Percentiles rank a stretch among this genome's conserved stretches.
These are phyloP conservation scores for Exophiala bonariae DNA, from an alignment of 2,329 filamentous ascomycete species.

Conservation along the genomic window DNA sequence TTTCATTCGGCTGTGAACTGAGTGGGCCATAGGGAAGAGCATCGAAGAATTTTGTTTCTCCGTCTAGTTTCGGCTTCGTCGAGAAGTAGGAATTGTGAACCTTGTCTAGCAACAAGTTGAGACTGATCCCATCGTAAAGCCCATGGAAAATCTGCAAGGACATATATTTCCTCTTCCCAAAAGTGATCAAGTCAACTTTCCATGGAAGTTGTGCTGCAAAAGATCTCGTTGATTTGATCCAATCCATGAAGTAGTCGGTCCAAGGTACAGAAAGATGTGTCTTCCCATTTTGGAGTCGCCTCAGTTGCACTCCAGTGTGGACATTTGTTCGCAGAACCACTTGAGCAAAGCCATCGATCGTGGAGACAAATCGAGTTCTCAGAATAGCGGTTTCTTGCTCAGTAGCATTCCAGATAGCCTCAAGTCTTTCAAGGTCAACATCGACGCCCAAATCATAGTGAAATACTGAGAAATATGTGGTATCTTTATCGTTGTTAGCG, in stretches of 20 bases:
- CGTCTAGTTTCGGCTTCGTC: background rate
- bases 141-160: conserved; percentile 77
- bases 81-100: conserved; percentile 55
- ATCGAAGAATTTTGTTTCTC: conserved; percentile 45
- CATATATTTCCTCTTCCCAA: conserved; percentile 40
- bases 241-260: conserved; percentile 44
- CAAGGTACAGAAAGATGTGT: conserved; percentile 45
- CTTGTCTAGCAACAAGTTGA: conserved; percentile 64
- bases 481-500: conserved; percentile 41
- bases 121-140: conserved; percentile 81
- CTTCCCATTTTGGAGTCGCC: conserved; percentile 26
- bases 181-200: conserved; percentile 34
- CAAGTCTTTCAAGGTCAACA: conserved; percentile 52
- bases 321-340: conserved; percentile 47
- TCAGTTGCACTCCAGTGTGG: conserved; percentile 35
- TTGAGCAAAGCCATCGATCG: conserved; percentile 75
- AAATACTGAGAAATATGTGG: conserved; percentile 78
- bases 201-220: conserved; percentile 35
- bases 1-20: conserved; percentile 45
- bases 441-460: conserved; percentile 53
- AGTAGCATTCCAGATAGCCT: conserved; percentile 58
- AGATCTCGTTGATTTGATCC: conserved; percentile 55
- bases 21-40: conserved; percentile 71
- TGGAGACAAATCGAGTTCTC: conserved; percentile 70
- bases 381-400: conserved; percentile 62